phyloP scores from a whole-genome alignment of 306 rosid genomes.

The Prinsepia uniflora region DNA sequence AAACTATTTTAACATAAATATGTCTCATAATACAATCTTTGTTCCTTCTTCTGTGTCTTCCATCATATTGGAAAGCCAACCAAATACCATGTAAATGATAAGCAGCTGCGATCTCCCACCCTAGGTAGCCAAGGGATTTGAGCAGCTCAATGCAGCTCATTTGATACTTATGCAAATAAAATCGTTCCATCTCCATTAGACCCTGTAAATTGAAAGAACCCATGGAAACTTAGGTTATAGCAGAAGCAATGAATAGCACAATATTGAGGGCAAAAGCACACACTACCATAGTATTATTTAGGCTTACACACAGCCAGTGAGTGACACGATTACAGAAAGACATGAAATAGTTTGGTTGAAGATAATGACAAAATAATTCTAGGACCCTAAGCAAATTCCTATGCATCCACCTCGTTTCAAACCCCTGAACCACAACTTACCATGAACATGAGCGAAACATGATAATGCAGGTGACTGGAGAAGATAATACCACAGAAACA shows the following conservation, averaged over 20 bases:
- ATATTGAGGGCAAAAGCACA: not conserved
- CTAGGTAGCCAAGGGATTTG: not conserved
- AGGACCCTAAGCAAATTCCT: not conserved
- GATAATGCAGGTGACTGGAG: not conserved
- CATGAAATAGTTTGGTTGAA: not conserved
- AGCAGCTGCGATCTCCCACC: not conserved
- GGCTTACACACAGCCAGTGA: not conserved
- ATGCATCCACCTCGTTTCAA: not conserved
- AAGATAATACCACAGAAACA: not conserved
- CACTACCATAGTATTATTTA: not conserved
- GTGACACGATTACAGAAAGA: not conserved
- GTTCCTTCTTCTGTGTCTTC: not conserved
- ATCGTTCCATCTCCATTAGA: constrained; percentile 10
- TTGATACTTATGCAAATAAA: constrained; percentile 2
- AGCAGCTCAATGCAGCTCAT: constrained; percentile 2
- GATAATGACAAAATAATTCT: not conserved
- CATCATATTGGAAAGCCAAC: constrained; percentile 11
- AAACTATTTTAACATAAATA: constrained; percentile 5
- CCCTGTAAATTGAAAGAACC: constrained; percentile 17
- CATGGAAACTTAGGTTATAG: not conserved
- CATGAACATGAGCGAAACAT: not conserved
- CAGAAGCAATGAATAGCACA: not conserved
- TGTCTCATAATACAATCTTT: constrained; percentile 6
- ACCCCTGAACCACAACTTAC: not conserved
- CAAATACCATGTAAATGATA: not conserved